phyloP scores from a whole-genome alignment of 23 red algal species.

The Gracilaria gracilis region DNA sequence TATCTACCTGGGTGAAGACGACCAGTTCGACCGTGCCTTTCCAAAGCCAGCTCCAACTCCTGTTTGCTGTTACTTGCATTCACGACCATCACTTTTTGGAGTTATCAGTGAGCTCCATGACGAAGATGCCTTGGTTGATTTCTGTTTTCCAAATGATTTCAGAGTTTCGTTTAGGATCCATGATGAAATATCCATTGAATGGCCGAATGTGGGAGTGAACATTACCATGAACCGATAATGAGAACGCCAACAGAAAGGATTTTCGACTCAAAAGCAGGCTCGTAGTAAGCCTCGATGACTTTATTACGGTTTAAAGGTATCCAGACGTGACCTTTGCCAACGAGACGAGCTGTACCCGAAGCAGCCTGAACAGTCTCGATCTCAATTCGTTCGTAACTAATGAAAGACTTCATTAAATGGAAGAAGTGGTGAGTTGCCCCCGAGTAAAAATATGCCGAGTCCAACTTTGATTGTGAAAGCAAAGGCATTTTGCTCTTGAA shows the following conservation, averaged over 20 bases:
- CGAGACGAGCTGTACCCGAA: no score
- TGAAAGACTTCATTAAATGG: no score
- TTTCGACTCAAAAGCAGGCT: background rate
- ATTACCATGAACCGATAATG: background rate
- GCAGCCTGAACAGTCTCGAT: no score
- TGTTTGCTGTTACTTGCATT: background rate
- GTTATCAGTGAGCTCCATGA: background rate
- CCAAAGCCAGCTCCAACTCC: background rate
- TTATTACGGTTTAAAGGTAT: background rate
- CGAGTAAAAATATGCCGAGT: conserved; percentile 13
- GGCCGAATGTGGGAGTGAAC: background rate
- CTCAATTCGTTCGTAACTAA: no score
- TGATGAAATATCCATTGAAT: background rate
- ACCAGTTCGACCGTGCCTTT: conserved; percentile 54
- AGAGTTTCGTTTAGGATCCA: no score
- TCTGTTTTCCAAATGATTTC: conserved; percentile 6
- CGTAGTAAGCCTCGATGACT: conserved; percentile 23
- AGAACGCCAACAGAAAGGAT: no score
- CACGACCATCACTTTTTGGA: background rate
- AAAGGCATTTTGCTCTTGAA: background rate
- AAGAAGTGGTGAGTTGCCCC: no score
- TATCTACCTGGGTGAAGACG: no score
- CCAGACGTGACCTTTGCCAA: conserved; percentile 24
- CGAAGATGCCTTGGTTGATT: background rate
- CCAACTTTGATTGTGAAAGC: background rate